These are phyloP conservation scores for Grigorovia yakushimaensis DNA, from an alignment of 805 yeast genomes.

Conservation along the genomic window DNA sequence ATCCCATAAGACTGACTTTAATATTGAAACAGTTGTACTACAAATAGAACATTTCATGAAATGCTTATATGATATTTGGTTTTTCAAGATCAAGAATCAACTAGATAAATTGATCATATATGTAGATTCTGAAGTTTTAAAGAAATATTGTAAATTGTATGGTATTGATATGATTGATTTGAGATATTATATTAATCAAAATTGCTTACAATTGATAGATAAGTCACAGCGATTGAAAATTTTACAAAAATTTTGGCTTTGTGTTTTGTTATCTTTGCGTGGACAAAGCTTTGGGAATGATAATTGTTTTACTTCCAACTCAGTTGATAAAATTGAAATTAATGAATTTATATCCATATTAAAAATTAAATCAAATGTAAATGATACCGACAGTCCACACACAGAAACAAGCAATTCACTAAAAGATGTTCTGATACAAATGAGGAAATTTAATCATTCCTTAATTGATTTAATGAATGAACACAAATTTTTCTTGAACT, in stretches of 20 bases:
- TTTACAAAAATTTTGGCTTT: constrained; percentile 35
- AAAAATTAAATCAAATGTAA: not conserved
- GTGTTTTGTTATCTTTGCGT: constrained; percentile 32
- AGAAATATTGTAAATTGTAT: constrained; percentile 37
- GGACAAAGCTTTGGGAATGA: not conserved
- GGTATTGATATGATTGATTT: constrained; percentile 28
- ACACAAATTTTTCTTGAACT: not conserved
- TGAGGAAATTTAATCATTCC: not conserved
- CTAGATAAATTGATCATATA: constrained; percentile 21
- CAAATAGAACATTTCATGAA: not conserved
- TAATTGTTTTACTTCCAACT: not conserved
- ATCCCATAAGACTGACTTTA: too few relatives aligned
- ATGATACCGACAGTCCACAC: too few relatives aligned
- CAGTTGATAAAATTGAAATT: not conserved
- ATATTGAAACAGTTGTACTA: not conserved
- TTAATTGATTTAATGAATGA: not conserved
- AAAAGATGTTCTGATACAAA: not conserved
- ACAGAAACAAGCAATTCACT: too few relatives aligned
- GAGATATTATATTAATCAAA: constrained; percentile 13
- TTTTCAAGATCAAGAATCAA: constrained; percentile 19
- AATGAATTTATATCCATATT: not conserved
- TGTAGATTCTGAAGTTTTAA: constrained; percentile 28
- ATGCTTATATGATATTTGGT: constrained; percentile 15
- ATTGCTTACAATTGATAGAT: constrained; percentile 19
- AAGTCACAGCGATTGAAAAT: constrained; percentile 30